Evolutionary conservation across 2,329 filamentous ascomycete genomes (phyloP).

Genomic region (Aureobasidium mangrovei): DNA sequence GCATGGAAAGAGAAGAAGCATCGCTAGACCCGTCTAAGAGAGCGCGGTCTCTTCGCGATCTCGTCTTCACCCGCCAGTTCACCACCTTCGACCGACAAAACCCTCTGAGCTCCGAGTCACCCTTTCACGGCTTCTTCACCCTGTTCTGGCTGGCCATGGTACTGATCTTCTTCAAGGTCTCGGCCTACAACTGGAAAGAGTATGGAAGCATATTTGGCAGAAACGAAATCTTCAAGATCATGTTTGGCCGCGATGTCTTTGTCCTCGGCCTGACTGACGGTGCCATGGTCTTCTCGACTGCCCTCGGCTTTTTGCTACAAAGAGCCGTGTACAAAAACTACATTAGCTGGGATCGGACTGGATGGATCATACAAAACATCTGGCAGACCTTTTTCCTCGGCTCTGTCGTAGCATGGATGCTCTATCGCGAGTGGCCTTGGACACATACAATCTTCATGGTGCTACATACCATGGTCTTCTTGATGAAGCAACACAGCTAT

Average conservation of each 20-base stretch:
- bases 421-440: conserved; percentile 71
- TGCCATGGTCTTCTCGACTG: conserved; percentile 57
- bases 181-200: conserved; percentile 57
- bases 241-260: conserved; percentile 50
- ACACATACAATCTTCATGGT: conserved; percentile 73
- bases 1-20: conserved; percentile 35
- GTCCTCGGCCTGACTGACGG: conserved; percentile 54
- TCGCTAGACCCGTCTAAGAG: conserved; percentile 26
- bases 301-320: conserved; percentile 58
- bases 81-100: conserved; percentile 69
- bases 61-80: conserved; percentile 65
- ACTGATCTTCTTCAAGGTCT: conserved; percentile 58
- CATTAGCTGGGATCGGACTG: conserved; percentile 57
- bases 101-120: conserved; percentile 52
- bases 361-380: conserved; percentile 66
- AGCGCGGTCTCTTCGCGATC: conserved; percentile 39
- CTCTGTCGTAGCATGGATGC: conserved; percentile 55
- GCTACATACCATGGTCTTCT: conserved; percentile 62
- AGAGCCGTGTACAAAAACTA: conserved; percentile 49
- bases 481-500: conserved; percentile 81
- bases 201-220: conserved; percentile 60
- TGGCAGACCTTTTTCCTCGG: conserved; percentile 62
- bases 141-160: conserved; percentile 67
- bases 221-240: conserved; percentile 63
- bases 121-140: conserved; percentile 72